phyloP scores from a whole-genome alignment of 2,329 filamentous ascomycete species.

The Penicillium fuscoglaucum region DNA sequence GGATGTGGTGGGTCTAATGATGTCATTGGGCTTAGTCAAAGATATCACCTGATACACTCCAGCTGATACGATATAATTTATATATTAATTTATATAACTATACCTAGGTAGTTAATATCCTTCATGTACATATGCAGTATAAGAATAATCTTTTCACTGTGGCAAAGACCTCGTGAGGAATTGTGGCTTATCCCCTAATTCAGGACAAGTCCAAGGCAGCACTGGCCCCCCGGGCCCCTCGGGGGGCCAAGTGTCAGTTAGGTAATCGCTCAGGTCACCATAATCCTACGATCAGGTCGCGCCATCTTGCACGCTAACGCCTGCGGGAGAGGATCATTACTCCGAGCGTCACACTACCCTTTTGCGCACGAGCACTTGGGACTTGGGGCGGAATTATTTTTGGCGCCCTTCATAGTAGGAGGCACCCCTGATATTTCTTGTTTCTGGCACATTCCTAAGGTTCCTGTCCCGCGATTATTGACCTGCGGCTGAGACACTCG shows the following conservation, averaged over 20 bases:
- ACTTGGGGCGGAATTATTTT: slow-evolving; percentile 9
- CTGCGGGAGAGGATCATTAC: slow-evolving; percentile 23
- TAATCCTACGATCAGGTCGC: slow-evolving; percentile 22
- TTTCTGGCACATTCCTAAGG: slow-evolving; percentile 20
- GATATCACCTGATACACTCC: neutral
- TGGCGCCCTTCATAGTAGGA: neutral
- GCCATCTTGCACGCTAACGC: slow-evolving; percentile 19
- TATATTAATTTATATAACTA: no score
- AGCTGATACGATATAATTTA: neutral
- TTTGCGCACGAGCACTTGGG: slow-evolving; percentile 8
- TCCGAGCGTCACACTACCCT: slow-evolving; percentile 12
- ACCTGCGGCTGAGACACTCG: slow-evolving; percentile 16
- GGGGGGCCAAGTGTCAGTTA: neutral
- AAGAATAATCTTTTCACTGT: neutral
- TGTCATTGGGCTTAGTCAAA: slow-evolving; percentile 22
- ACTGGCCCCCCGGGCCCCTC: neutral
- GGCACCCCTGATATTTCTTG: neutral
- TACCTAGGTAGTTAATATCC: neutral
- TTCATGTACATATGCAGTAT: neutral
- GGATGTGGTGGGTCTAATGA: slow-evolving; percentile 24
- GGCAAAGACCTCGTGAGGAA: neutral
- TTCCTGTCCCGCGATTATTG: slow-evolving; percentile 15
- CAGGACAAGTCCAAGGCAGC: neutral
- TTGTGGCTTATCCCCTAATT: neutral
- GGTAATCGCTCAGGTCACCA: slow-evolving; percentile 5